Evolutionary conservation across 2,329 filamentous ascomycete genomes (phyloP).

Genomic region (Cladosporium phlei): DNA sequence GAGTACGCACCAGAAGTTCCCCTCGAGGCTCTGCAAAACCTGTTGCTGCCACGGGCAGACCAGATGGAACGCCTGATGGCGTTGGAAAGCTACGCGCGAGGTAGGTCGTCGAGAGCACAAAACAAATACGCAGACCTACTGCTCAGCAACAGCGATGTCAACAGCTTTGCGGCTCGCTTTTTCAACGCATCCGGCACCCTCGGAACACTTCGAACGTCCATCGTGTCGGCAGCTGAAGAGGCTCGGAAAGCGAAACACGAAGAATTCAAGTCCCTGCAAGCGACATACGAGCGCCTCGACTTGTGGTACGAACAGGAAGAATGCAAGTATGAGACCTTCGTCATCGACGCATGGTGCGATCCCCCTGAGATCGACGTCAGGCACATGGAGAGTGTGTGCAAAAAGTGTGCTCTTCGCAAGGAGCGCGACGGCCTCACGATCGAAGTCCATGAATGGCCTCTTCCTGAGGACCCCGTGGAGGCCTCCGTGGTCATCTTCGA

Average conservation of each 20-base stretch:
- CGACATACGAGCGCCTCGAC: slow-evolving; percentile 36
- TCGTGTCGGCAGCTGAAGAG: slow-evolving; percentile 32
- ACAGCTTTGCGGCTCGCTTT: slow-evolving; percentile 43
- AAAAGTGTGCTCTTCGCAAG: slow-evolving; percentile 40
- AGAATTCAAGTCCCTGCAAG: slow-evolving; percentile 29
- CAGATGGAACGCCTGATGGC: slow-evolving; percentile 50
- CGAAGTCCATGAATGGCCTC: slow-evolving; percentile 45
- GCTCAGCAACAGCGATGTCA: slow-evolving; percentile 30
- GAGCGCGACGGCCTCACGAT: slow-evolving; percentile 41
- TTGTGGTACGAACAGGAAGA: not conserved
- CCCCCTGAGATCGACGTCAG: slow-evolving; percentile 30
- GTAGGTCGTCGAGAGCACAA: no score
- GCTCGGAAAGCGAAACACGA: slow-evolving; percentile 36
- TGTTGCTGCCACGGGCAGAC: slow-evolving; percentile 45
- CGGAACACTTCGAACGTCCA: slow-evolving; percentile 26
- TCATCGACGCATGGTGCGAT: slow-evolving; percentile 18
- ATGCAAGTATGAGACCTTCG: slow-evolving; percentile 13
- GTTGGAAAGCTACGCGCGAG: slow-evolving; percentile 51
- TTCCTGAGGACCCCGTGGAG: slow-evolving; percentile 37
- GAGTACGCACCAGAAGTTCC: slow-evolving; percentile 51
- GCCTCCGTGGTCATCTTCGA: slow-evolving; percentile 51
- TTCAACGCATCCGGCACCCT: slow-evolving; percentile 32
- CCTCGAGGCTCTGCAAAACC: slow-evolving; percentile 48
- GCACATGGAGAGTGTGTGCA: slow-evolving; percentile 33
- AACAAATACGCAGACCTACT: slow-evolving; percentile 49